Percentiles rank a stretch among this genome's conserved stretches.
phyloP scores from a whole-genome alignment of 2,329 filamentous ascomycete species.

The Leptographium flavum region DNA sequence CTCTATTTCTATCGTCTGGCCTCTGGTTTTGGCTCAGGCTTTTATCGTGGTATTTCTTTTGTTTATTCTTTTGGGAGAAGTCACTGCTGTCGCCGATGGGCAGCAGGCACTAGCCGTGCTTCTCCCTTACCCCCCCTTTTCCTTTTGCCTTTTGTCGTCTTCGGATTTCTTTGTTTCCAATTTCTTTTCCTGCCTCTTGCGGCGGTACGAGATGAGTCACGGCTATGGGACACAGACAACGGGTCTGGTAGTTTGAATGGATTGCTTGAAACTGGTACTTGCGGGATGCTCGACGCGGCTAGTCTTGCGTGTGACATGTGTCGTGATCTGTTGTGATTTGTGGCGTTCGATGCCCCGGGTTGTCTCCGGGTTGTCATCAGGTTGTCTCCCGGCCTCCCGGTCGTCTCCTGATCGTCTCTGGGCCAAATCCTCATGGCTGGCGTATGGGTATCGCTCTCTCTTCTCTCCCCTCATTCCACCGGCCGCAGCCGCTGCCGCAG shows the following conservation, averaged over 20 bases:
- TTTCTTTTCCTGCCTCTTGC: slow-evolving; percentile 10
- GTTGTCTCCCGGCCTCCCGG: not conserved
- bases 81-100: not conserved
- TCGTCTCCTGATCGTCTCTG: no score
- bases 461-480: slow-evolving; percentile 1
- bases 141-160: no score
- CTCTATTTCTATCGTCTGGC: not conserved
- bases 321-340: no score
- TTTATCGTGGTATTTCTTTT: not conserved
- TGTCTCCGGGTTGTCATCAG: no score
- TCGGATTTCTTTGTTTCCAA: not conserved
- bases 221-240: slow-evolving; percentile 10
- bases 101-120: not conserved
- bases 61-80: not conserved
- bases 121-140: not conserved
- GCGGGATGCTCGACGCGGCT: no score
- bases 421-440: no score
- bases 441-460: not conserved
- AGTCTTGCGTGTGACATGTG: no score
- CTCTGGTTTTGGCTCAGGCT: not conserved
- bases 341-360: no score
- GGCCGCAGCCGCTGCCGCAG: slow-evolving; percentile 30
- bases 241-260: slow-evolving; percentile 8
- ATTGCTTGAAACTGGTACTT: not conserved
- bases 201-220: slow-evolving; percentile 13